These are phyloP conservation scores for Nannizziopsis arthrosporioides DNA, from an alignment of 2,329 filamentous ascomycete species.

Conservation along the genomic window DNA sequence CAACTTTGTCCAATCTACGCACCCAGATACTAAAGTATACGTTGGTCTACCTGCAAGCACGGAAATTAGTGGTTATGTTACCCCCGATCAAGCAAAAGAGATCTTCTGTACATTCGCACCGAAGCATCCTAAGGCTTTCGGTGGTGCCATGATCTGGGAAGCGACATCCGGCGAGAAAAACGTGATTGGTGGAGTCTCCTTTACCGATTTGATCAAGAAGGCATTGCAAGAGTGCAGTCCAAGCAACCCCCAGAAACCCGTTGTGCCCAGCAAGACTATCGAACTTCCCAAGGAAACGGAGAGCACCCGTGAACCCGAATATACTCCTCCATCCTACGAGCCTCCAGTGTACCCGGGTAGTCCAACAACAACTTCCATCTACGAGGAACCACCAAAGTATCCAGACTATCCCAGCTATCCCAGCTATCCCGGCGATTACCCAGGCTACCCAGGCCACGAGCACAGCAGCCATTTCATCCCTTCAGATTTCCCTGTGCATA, in stretches of 20 bases:
- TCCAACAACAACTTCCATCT: no score
- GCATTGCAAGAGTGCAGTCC: slow-evolving; percentile 12
- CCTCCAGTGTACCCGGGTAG: no score
- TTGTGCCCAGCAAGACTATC: slow-evolving; percentile 15
- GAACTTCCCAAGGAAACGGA: no score
- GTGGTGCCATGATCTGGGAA: slow-evolving; percentile 44
- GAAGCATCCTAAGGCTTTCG: slow-evolving; percentile 37
- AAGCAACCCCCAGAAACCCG: slow-evolving; percentile 18
- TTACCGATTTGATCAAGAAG: slow-evolving; percentile 17
- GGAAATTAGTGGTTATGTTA: slow-evolving; percentile 36
- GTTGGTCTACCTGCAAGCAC: slow-evolving; percentile 39
- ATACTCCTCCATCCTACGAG: no score
- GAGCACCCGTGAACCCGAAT: no score
- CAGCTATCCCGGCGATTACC: no score
- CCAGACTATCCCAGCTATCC: no score
- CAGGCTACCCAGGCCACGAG: no score
- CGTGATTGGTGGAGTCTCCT: slow-evolving; percentile 11
- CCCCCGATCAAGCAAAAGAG: slow-evolving; percentile 34
- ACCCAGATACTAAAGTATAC: slow-evolving; percentile 41
- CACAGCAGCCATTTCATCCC: no score
- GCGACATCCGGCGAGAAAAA: slow-evolving; percentile 17
- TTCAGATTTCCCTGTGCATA: no score
- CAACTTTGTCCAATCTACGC: slow-evolving; percentile 26
- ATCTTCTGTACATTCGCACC: slow-evolving; percentile 36
- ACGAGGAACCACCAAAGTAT: no score